Evolutionary conservation across 2,329 filamentous ascomycete species (phyloP).

Genomic region (Ceratocystis harringtonii): DNA sequence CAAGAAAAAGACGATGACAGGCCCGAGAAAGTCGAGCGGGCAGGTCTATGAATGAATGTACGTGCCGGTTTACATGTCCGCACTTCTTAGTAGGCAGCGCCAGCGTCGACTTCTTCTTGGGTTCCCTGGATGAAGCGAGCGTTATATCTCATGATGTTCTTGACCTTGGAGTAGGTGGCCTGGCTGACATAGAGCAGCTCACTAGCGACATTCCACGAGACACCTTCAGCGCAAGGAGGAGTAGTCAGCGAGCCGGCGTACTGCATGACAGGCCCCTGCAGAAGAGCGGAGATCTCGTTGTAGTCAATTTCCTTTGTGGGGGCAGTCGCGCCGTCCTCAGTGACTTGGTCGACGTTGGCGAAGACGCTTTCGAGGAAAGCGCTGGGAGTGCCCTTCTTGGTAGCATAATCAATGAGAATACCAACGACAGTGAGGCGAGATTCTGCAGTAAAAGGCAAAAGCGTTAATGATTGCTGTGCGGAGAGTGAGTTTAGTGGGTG

Average conservation of each 20-base stretch:
- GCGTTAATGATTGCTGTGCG: not conserved
- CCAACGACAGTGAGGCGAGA: constrained; percentile 25
- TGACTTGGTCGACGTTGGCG: constrained; percentile 22
- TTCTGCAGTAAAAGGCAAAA: not conserved
- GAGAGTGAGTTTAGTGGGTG: not conserved
- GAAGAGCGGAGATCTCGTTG: constrained; percentile 25
- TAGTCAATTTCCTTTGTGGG: constrained; percentile 30
- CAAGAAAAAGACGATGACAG: not conserved
- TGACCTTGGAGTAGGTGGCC: constrained; percentile 35
- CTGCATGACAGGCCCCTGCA: constrained; percentile 22
- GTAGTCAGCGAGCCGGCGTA: constrained; percentile 48
- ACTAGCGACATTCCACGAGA: constrained; percentile 38
- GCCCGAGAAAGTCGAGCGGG: not conserved
- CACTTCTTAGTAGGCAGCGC: not conserved
- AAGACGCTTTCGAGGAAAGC: constrained; percentile 27
- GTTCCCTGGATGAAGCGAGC: constrained; percentile 38
- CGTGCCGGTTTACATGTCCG: not conserved
- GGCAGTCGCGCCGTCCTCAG: constrained; percentile 24
- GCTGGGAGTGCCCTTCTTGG: constrained; percentile 14
- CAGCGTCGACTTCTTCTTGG: constrained; percentile 13
- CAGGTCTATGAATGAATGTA: not conserved
- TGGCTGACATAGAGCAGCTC: constrained; percentile 34
- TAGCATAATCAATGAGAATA: constrained; percentile 26
- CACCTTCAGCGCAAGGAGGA: constrained; percentile 43
- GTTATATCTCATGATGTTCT: constrained; percentile 41